Evolutionary conservation across 2,329 filamentous ascomycete species (phyloP).

Genomic region (Colletotrichum costaricense): DNA sequence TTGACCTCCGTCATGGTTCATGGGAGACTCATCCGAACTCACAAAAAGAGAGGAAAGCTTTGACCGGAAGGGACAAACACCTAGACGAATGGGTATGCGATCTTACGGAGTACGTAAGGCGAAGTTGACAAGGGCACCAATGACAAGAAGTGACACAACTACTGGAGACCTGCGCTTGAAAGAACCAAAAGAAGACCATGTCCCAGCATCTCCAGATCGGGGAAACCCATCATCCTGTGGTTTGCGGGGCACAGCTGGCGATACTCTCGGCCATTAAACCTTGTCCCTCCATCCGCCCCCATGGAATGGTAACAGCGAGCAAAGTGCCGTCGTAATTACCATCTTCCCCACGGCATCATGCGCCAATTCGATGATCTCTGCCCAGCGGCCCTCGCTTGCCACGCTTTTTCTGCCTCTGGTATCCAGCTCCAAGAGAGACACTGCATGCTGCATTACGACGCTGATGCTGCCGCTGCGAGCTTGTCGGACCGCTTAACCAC

Average conservation of each 20-base stretch:
- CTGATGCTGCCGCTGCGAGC: background rate
- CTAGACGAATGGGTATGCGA: background rate
- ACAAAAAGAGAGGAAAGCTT: background rate
- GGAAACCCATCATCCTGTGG: background rate
- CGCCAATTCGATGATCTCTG: background rate
- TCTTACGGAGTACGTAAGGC: background rate
- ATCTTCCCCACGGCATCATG: conserved; percentile 28
- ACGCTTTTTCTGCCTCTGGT: background rate
- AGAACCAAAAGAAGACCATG: background rate
- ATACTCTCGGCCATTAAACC: conserved; percentile 29
- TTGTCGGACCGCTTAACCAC: background rate
- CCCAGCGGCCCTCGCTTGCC: background rate
- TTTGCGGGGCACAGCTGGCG: conserved; percentile 22
- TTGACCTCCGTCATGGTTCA: background rate
- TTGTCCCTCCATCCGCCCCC: conserved; percentile 5
- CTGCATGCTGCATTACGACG: background rate
- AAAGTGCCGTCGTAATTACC: conserved; percentile 30
- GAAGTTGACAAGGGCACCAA: background rate
- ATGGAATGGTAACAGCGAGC: conserved; percentile 30
- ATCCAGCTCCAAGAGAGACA: background rate
- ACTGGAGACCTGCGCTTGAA: background rate
- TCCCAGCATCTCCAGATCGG: conserved; percentile 5
- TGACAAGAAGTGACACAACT: background rate
- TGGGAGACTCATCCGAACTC: conserved; percentile 22
- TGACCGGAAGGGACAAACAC: background rate